Conservation (phyloP, 2,329 filamentous ascomycete genomes). For the Sporothrix euskadiensis region DNA sequence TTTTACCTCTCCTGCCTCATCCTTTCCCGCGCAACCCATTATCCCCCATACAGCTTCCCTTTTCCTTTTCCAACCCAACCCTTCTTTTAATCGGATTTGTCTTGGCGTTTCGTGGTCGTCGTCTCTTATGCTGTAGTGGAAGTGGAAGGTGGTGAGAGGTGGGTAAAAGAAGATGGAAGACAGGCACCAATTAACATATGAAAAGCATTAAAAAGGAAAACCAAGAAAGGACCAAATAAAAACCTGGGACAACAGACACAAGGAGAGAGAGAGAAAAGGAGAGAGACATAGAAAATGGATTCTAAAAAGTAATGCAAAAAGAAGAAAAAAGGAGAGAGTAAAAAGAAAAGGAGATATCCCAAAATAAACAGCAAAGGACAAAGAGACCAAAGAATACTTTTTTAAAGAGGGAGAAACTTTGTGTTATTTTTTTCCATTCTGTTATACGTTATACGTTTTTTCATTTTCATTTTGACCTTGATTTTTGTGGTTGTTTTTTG, state of each 20-base stretch:
- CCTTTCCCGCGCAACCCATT: not conserved
- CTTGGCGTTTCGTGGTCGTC: not conserved
- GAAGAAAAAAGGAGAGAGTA: not conserved
- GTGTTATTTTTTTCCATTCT: not conserved
- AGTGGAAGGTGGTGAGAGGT: not conserved
- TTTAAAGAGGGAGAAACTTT: not conserved
- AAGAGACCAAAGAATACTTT: not conserved
- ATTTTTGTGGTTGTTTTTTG: not conserved
- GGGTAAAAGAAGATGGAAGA: not conserved
- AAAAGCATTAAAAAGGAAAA: slow-evolving; percentile 9
- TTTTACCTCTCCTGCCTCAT: not conserved
- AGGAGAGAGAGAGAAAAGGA: not conserved
- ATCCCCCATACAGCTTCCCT: not conserved
- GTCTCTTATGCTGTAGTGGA: not conserved
- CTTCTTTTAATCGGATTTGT: not conserved
- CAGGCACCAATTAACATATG: not conserved
- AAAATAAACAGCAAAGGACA: not conserved
- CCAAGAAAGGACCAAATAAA: slow-evolving; percentile 6
- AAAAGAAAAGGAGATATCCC: not conserved
- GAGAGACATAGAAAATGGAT: not conserved
- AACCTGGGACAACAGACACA: not conserved
- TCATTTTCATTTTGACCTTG: not conserved
- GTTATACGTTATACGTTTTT: not conserved
- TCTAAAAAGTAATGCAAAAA: slow-evolving; percentile 14
- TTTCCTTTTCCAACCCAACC: not conserved